Conservation (phyloP, 306 rosid genomes). For the Sindora glabra region DNA sequence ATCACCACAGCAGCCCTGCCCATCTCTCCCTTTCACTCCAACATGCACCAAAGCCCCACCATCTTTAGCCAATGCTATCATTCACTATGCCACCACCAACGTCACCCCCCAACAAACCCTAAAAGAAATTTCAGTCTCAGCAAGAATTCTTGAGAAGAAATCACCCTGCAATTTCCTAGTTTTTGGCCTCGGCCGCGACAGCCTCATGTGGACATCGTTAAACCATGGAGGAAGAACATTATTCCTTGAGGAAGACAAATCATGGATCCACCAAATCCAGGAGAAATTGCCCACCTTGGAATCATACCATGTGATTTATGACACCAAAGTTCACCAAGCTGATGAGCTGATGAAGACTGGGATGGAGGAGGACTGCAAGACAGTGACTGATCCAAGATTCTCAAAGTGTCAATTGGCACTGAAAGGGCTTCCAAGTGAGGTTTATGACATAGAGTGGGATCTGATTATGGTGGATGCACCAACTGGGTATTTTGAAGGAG, state of each 20-base stretch:
- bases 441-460: conserved; percentile 83
- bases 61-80: conserved; percentile 58
- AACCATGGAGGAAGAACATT: conserved; percentile 85
- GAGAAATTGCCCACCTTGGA: conserved; percentile 44
- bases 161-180: conserved; percentile 89
- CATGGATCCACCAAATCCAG: conserved; percentile 63
- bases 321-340: conserved; percentile 63
- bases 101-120: conserved; percentile 84
- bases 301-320: conserved; percentile 63
- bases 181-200: conserved; percentile 83
- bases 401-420: conserved; percentile 59
- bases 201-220: conserved; percentile 85
- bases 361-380: conserved; percentile 38
- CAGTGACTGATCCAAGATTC: conserved; percentile 60
- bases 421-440: conserved; percentile 58
- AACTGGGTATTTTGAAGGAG: conserved; percentile 62
- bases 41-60: conserved; percentile 69
- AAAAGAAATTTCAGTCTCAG: conserved; percentile 64
- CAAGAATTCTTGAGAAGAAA: conserved; percentile 43
- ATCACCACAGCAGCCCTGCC: conserved; percentile 11
- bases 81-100: conserved; percentile 82
- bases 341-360: conserved; percentile 46
- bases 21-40: conserved; percentile 18
- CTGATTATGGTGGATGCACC: conserved; percentile 98
- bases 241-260: conserved; percentile 74